A percentile compares a stretch with the other conserved stretches of the same genome.
Conservation (phyloP, 2,329 filamentous ascomycete genomes). For the Verticillium nonalfalfae region DNA sequence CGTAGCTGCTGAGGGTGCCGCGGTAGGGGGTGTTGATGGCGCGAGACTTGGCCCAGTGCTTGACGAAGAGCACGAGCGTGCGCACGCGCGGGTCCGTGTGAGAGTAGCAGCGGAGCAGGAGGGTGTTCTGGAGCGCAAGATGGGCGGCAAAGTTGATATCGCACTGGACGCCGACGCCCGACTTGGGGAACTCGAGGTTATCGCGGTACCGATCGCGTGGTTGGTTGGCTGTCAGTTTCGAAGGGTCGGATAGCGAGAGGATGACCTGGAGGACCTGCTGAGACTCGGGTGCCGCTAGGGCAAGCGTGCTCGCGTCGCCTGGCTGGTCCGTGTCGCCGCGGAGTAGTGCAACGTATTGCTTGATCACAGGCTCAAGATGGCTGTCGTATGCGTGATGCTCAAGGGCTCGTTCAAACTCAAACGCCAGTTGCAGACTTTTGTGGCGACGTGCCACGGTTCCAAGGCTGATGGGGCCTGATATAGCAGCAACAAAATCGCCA, state of each 20-base stretch:
- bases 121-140: slow-evolving; percentile 77
- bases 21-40: slow-evolving; percentile 83
- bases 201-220: slow-evolving; percentile 49
- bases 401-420: slow-evolving; percentile 48
- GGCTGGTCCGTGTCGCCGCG: slow-evolving; percentile 24
- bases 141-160: slow-evolving; percentile 90
- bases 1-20: slow-evolving; percentile 82
- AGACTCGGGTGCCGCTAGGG: not conserved
- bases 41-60: slow-evolving; percentile 81
- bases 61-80: slow-evolving; percentile 77
- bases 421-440: slow-evolving; percentile 48
- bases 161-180: slow-evolving; percentile 74
- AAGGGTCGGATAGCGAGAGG: slow-evolving; percentile 39
- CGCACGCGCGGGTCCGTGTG: slow-evolving; percentile 71
- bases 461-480: slow-evolving; percentile 21
- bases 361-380: slow-evolving; percentile 25
- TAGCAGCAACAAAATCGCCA: slow-evolving; percentile 6
- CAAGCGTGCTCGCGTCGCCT: slow-evolving; percentile 17
- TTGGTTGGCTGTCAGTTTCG: slow-evolving; percentile 42
- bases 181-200: slow-evolving; percentile 70
- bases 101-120: slow-evolving; percentile 77
- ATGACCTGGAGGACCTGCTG: slow-evolving; percentile 30
- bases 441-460: slow-evolving; percentile 40
- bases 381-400: slow-evolving; percentile 37
- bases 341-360: slow-evolving; percentile 45